phyloP scores from a whole-genome alignment of 2,329 filamentous ascomycete genomes.

The Exophiala sp. region DNA sequence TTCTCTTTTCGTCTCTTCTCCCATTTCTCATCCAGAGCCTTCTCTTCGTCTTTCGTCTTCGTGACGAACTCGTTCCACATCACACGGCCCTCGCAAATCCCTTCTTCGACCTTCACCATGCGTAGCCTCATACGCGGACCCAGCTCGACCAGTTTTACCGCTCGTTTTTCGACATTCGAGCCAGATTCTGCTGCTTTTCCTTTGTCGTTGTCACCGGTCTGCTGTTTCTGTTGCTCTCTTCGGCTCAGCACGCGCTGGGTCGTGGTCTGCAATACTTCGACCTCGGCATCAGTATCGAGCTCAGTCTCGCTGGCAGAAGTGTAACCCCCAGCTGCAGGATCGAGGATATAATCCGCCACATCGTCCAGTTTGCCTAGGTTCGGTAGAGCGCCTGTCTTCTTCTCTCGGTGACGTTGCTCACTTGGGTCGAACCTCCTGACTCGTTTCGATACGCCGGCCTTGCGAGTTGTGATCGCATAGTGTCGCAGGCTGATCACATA shows the following conservation, averaged over 20 bases:
- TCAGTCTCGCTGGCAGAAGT: conserved; percentile 91
- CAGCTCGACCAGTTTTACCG: conserved; percentile 85
- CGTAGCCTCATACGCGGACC: conserved; percentile 84
- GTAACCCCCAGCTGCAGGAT: conserved; percentile 72
- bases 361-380: conserved; percentile 88
- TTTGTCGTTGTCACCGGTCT: conserved; percentile 34
- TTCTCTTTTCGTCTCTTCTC: conserved; percentile 71
- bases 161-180: conserved; percentile 66
- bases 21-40: conserved; percentile 76
- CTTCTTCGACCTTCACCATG: conserved; percentile 93
- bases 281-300: conserved; percentile 87
- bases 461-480: conserved; percentile 89
- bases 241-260: conserved; percentile 50
- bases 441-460: conserved; percentile 75
- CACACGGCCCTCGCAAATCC: conserved; percentile 77
- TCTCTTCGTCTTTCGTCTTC: conserved; percentile 72
- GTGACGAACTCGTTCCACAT: conserved; percentile 97
- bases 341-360: conserved; percentile 89
- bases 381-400: conserved; percentile 60
- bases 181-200: conserved; percentile 43
- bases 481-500: conserved; percentile 86
- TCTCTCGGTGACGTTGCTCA: conserved; percentile 65
- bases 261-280: conserved; percentile 65
- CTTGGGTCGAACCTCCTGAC: conserved; percentile 79
- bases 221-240: conserved; percentile 43